Base-by-base conservation (phyloP, 202 grass and related monocot species). In the Cymbopogon flexuosus region DNA sequence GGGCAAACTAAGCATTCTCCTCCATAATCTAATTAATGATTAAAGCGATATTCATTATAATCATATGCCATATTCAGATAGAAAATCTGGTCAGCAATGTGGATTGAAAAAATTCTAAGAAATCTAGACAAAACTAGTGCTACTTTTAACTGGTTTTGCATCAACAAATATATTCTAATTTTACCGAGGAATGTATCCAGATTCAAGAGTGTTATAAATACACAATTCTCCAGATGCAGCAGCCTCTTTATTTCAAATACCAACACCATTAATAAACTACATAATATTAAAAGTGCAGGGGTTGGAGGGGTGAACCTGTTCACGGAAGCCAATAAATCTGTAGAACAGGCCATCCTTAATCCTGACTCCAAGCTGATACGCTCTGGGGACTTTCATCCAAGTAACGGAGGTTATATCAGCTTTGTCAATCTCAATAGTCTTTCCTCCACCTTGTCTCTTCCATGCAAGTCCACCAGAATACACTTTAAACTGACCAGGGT, bases 381-480 rank as follows among this genome's bases (percentile, higher is more conserved):
- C 58, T 62, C 87, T 90, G 12, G 96, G 90, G 35, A 99, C 77
- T 91, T 99, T 99, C 90, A 93, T 95, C 96, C 96, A 99, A 47
- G 78, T 87, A 24, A 91, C 43, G 56, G 90, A 79, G 16, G 59
- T 73, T 78, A 99, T 76, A 87, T 99, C 96, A 67, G 41, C 57
- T 91, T 99, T 99, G 47, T 36, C 35, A 36, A 36, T 36, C 35
- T 36, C 35, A 36, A 36, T 36, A 4, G 35, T 36, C 35, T 36
- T 36, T 36, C 35, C 35, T 36, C 35, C 5, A 36, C 35, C 35
- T 36, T 36, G 35, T 36, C 35, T 36, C 35, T 36, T 36, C 35
- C 35, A 36, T 36, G 35, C 35, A 36, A 36, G 5, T 36, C 35
- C 35, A 36, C 92, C 90, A 4, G 92, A 80, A 82, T 93, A 62